Conservation (phyloP, 2,329 filamentous ascomycete genomes). For the Ceratocystis cubensis region DNA sequence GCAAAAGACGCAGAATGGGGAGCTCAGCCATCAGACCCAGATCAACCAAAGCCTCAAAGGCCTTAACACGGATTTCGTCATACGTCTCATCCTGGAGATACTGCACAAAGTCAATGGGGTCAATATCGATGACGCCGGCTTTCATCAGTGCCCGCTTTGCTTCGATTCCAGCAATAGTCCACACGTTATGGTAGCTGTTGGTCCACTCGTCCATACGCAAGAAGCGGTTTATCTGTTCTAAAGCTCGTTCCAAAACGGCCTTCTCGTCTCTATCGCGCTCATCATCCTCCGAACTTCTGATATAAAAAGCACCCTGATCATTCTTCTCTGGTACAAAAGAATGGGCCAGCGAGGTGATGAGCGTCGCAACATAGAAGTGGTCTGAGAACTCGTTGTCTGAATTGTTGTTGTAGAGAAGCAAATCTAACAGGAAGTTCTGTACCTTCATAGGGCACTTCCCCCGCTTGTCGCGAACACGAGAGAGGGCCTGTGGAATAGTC, state of each 20-base stretch:
- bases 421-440: conserved; percentile 74
- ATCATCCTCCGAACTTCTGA: conserved; percentile 28
- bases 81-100: conserved; percentile 53
- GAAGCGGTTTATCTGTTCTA: conserved; percentile 54
- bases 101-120: conserved; percentile 45
- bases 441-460: conserved; percentile 69
- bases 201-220: conserved; percentile 57
- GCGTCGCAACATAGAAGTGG: conserved; percentile 69
- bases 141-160: conserved; percentile 53
- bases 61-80: conserved; percentile 52
- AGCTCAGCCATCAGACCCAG: conserved; percentile 48
- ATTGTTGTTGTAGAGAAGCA: conserved; percentile 90
- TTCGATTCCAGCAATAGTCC: conserved; percentile 49
- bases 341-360: conserved; percentile 53
- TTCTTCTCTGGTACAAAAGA: conserved; percentile 42
- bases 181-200: conserved; percentile 54
- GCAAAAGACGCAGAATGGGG: conserved; percentile 42
- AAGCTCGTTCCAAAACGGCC: conserved; percentile 39
- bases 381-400: conserved; percentile 81
- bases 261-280: conserved; percentile 33
- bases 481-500: conserved; percentile 69
- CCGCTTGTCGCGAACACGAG: conserved; percentile 56
- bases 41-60: conserved; percentile 51
- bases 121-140: conserved; percentile 44
- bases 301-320: conserved; percentile 26